These are phyloP conservation scores for Phtheirospermum japonicum DNA, from an alignment of 257 asterid species.

Conservation along the genomic window DNA sequence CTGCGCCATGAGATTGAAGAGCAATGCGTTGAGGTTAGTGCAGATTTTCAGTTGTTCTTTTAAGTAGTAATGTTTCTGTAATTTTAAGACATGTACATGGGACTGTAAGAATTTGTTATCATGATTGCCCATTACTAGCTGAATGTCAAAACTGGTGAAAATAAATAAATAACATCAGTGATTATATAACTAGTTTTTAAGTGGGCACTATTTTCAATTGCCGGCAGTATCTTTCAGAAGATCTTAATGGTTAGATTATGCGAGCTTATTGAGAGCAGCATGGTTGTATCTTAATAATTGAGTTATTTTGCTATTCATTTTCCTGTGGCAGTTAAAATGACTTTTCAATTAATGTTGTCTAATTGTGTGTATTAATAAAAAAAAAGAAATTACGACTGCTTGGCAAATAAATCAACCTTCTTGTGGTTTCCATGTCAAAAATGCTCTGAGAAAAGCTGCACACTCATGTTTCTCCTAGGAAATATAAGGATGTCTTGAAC, in stretches of 20 bases:
- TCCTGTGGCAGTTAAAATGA: neutral
- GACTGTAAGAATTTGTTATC: constrained; percentile 3
- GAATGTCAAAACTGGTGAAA: constrained; percentile 14
- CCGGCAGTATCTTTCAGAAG: neutral
- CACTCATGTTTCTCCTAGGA: neutral
- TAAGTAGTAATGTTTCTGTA: neutral
- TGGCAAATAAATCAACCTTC: neutral
- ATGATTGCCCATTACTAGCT: constrained; percentile 2
- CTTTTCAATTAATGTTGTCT: constrained; percentile 1
- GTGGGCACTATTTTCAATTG: constrained; percentile 3
- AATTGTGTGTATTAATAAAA: constrained; percentile 2
- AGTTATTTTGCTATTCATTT: neutral
- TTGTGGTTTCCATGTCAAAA: neutral
- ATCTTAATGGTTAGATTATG: constrained; percentile 17
- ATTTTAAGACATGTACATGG: neutral
- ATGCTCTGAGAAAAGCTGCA: neutral
- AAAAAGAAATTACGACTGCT: neutral
- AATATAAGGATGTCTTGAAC: neutral
- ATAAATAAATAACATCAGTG: neutral
- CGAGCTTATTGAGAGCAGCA: constrained; percentile 1
- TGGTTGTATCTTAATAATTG: constrained; percentile 12
- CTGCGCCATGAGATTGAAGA: constrained; percentile 92
- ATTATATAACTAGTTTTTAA: neutral
- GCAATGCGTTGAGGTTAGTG: constrained; percentile 74
- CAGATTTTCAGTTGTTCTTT: neutral